phyloP scores from a whole-genome alignment of 2,329 filamentous ascomycete genomes.

The Fusarium buharicum region DNA sequence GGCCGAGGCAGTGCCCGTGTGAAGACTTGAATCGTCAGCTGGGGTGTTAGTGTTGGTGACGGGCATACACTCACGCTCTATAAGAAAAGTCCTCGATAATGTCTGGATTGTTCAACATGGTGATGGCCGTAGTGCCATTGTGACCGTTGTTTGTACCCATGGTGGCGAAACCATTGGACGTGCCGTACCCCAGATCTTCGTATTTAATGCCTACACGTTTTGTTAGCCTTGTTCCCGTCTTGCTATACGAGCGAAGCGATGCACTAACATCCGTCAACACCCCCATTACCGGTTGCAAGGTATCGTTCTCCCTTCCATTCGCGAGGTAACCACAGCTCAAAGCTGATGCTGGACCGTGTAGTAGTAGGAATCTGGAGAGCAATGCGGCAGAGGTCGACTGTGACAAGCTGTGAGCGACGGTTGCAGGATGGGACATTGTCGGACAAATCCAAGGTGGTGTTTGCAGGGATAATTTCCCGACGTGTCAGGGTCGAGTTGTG shows the following conservation, averaged over 20 bases:
- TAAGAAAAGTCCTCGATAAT: conserved; percentile 52
- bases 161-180: conserved; percentile 55
- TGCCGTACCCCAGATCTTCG: conserved; percentile 52
- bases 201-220: conserved; percentile 52
- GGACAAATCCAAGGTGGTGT: background rate
- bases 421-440: conserved; percentile 24
- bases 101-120: conserved; percentile 50
- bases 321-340: conserved; percentile 59
- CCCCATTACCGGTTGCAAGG: conserved; percentile 60
- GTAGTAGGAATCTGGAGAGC: conserved; percentile 22
- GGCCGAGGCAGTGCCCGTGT: background rate
- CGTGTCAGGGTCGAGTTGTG: conserved; percentile 24
- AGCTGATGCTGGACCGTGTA: conserved; percentile 43
- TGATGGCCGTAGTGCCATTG: conserved; percentile 51
- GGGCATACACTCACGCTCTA: conserved; percentile 20
- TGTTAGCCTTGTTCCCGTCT: background rate
- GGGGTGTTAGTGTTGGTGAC: too few relatives aligned
- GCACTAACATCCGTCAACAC: conserved; percentile 56
- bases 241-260: fast-evolving
- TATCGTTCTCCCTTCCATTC: conserved; percentile 57
- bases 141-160: conserved; percentile 63
- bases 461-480: conserved; percentile 9
- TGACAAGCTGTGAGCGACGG: conserved; percentile 13
- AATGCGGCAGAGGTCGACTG: conserved; percentile 16
- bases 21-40: background rate